Evolutionary conservation across 2,329 filamentous ascomycete genomes (phyloP).

Genomic region (Magnaporthales sp.): DNA sequence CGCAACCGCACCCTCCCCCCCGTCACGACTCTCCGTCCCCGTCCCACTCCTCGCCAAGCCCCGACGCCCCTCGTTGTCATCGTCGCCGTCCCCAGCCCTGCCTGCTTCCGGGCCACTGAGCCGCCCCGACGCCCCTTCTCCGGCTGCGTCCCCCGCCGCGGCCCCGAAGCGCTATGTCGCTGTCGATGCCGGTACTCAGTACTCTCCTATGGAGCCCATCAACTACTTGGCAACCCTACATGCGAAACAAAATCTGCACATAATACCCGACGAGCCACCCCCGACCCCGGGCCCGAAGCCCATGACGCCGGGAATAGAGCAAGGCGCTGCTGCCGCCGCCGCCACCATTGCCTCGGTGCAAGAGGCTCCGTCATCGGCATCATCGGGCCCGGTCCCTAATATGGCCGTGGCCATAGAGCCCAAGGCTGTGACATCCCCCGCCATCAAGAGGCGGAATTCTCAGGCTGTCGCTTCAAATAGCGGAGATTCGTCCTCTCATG

Average conservation of each 20-base stretch:
- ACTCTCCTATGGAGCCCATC: conserved; percentile 39
- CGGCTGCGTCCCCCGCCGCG: conserved; percentile 10
- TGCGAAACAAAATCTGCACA: conserved; percentile 2
- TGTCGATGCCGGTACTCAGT: conserved; percentile 39
- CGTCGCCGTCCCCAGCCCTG: conserved; percentile 7
- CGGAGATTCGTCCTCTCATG: not conserved
- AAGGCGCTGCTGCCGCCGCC: conserved; percentile 12
- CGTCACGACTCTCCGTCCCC: conserved; percentile 20
- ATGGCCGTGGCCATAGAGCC: not conserved
- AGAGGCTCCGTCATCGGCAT: not conserved
- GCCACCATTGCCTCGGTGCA: conserved; percentile 8
- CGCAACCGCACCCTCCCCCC: conserved; percentile 24
- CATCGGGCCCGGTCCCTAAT: not conserved
- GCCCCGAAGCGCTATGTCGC: conserved; percentile 32
- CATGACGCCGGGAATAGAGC: conserved; percentile 19
- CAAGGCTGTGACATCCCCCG: conserved; percentile 21
- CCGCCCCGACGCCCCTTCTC: conserved; percentile 5
- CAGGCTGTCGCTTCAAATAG: conserved; percentile 16
- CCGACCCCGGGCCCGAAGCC: conserved; percentile 16
- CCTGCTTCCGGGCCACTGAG: conserved; percentile 19
- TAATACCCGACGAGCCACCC: conserved; percentile 16
- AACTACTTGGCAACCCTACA: conserved; percentile 21
- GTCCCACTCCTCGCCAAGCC: conserved; percentile 7
- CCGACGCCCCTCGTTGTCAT: not conserved
- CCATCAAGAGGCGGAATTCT: conserved; percentile 34